Evolutionary conservation across 192 early-diverging fungal species (phyloP).

Genomic region (Allomyces javanicus): DNA sequence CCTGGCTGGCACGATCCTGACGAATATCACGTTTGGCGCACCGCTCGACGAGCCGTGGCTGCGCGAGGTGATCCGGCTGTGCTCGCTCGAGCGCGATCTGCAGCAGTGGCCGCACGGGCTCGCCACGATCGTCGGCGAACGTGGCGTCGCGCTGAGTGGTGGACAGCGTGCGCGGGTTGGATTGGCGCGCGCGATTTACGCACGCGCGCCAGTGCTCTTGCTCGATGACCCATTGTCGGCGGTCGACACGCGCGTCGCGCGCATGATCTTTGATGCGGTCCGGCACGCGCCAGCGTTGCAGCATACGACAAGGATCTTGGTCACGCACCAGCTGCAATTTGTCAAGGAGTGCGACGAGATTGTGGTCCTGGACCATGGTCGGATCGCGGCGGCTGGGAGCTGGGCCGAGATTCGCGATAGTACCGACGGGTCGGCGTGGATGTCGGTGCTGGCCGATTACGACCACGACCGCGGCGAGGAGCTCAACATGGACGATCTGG

Average conservation of each 20-base stretch:
- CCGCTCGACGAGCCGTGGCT: constrained; percentile 29
- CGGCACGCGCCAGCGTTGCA: not conserved
- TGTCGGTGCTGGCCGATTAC: not conserved
- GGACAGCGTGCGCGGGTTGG: constrained; percentile 75
- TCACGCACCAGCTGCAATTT: constrained; percentile 27
- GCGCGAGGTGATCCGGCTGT: constrained; percentile 29
- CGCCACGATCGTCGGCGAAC: not conserved
- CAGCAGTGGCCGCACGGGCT: constrained; percentile 23
- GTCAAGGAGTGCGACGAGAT: constrained; percentile 22
- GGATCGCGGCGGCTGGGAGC: constrained; percentile 24
- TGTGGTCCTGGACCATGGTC: constrained; percentile 22
- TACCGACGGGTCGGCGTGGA: not conserved
- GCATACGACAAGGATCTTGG: constrained; percentile 8
- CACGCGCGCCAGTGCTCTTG: constrained; percentile 49
- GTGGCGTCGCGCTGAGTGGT: constrained; percentile 30
- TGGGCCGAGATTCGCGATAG: constrained; percentile 12
- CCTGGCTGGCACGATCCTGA: constrained; percentile 40
- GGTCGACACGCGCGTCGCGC: constrained; percentile 50
- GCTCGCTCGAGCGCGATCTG: constrained; percentile 34
- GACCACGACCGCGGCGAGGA: not conserved
- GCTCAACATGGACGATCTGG: not conserved
- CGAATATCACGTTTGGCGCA: constrained; percentile 51
- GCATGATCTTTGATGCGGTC: not conserved
- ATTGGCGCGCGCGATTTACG: constrained; percentile 61
- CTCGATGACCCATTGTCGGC: constrained; percentile 75